Evolutionary conservation across 176 grass and related monocot species (phyloP).

Genomic region (Oryza brachyantha): DNA sequence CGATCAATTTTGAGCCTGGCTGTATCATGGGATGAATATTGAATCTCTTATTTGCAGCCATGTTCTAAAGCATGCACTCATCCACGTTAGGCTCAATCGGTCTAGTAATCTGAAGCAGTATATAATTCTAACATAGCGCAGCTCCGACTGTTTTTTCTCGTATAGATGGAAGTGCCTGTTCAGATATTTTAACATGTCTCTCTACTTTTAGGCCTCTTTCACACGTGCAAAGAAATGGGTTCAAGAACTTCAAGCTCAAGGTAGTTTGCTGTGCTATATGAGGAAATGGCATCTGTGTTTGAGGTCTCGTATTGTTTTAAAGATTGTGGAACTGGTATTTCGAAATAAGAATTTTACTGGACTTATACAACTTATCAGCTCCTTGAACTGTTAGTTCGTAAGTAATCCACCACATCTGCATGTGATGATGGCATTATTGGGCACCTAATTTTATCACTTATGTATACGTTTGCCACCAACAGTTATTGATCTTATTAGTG

Average conservation of each 20-base stretch:
- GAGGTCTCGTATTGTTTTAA: neutral
- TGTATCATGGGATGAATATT: neutral
- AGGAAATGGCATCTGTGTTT: neutral
- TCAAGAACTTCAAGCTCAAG: slow-evolving; percentile 92
- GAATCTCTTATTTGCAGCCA: neutral
- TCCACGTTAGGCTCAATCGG: neutral
- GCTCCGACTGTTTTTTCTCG: neutral
- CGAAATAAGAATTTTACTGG: neutral
- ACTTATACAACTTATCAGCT: neutral
- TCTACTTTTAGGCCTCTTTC: slow-evolving; percentile 70
- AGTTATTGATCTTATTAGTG: neutral
- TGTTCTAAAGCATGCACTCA: neutral
- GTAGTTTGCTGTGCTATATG: slow-evolving; percentile 39
- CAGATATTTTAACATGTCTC: neutral
- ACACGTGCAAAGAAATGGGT: slow-evolving; percentile 94
- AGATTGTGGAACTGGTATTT: neutral
- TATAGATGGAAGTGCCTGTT: neutral
- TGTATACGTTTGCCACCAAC: neutral
- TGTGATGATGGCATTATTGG: neutral
- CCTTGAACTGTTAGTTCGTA: slow-evolving; percentile 6
- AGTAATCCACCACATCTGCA: neutral
- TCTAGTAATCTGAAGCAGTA: slow-evolving; percentile 14
- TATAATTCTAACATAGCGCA: neutral
- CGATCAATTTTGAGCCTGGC: too few relatives aligned
- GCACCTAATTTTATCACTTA: neutral